Base-by-base conservation (phyloP, 495 filamentous ascomycete species). In the Aspergillus sclerotiicarbonarius region DNA sequence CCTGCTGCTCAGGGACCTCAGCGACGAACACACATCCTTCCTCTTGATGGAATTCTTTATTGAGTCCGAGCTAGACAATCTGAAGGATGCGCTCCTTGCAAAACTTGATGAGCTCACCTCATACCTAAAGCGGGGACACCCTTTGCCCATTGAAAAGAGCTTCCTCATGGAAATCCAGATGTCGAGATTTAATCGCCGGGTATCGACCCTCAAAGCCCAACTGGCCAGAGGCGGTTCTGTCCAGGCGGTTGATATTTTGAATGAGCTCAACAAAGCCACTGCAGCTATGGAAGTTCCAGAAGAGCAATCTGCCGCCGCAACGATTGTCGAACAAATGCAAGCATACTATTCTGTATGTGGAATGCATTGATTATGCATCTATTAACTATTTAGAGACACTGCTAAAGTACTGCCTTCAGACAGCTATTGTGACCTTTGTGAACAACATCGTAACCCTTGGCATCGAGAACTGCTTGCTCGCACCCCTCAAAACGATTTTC, bases 381-480 rank as follows among this genome's bases (percentile, higher is more conserved):
- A 16, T 3, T 41, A 18, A 4, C 16, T 53, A 2, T 21, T 2
- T 19, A 7, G 12, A 31, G 8, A 47, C 44, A 1, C 6, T 15
- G 47, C 18, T 37, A 18, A 12, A 25, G 1, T 20, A 8, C 12
- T 6, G 10, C 29, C 13, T 30, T 16, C 50, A 87, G 86, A 80
- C 83, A 61, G 80, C 85, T 0, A 64, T 86, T 52, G 76, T 81
- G 58, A 78, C 75, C 0, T 87, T 90, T 63, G 68, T 86, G n/a
- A 84, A 90, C 37, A 82, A 88, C 44, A 59, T 88, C 25, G 74
- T 80, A 15, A 77, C 76, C 5, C 72, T 85, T 39, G 85, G 79
- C 4, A 80, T 87, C 32, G 85, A 89, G 51, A 73, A 76, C 29
- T 82, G 82, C 63, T 75, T 88, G 39, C 67, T 88, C 8, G 8